Conservation (phyloP, 163 green algal species). For the Smithsoniella earleae region DNA sequence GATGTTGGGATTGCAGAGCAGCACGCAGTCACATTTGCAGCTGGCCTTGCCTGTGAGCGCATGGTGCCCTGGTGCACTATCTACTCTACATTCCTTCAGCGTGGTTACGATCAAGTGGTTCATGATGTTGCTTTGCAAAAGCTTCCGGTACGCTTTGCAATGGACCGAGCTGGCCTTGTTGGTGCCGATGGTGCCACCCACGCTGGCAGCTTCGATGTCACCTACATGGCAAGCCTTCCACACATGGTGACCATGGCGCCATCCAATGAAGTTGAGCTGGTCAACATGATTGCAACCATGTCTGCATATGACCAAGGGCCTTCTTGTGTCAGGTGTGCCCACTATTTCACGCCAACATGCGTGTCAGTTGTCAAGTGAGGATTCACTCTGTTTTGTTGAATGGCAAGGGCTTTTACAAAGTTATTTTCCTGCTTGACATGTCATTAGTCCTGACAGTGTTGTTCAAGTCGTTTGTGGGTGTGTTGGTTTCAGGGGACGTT, state of each 20-base stretch:
- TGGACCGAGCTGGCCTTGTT: constrained; percentile 95
- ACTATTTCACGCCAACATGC: too few species aligned
- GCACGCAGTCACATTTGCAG: constrained; percentile 96
- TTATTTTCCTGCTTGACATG: too few species aligned
- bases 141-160: constrained; percentile 94
- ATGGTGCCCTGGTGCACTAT: constrained; percentile 89
- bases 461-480: too few species aligned
- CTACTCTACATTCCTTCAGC: constrained; percentile 97
- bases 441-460: too few species aligned
- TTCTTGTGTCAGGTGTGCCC: constrained; percentile 61
- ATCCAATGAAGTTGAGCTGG: constrained; percentile 93
- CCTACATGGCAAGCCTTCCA: constrained; percentile 89
- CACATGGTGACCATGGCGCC: constrained; percentile 92
- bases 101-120: constrained; percentile 91
- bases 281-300: constrained; percentile 91
- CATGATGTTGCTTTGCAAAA: constrained; percentile 98
- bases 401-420: too few species aligned
- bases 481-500: too few species aligned
- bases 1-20: constrained; percentile 99
- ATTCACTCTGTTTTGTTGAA: too few species aligned
- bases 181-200: constrained; percentile 97
- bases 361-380: too few species aligned
- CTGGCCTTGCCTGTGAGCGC: constrained; percentile 87
- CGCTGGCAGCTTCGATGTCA: constrained; percentile 88
- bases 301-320: constrained; percentile 84